Conservation (phyloP, 805 yeast species). For the Candida pseudoglaebosa region DNA sequence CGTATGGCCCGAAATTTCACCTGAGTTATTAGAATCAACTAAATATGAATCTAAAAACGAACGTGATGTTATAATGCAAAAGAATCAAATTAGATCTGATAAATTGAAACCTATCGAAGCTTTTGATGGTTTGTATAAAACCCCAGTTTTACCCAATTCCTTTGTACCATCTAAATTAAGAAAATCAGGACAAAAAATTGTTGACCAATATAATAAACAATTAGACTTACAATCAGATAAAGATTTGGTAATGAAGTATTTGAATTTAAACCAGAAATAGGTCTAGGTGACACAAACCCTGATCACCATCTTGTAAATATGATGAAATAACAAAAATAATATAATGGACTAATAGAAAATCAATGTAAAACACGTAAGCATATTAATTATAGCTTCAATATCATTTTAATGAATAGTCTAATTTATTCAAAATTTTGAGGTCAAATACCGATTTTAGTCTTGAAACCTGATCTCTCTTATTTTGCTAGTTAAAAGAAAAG, state of each 20-base stretch:
- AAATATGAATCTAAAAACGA: slow-evolving; percentile 44
- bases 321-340: background rate
- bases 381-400: no score
- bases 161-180: slow-evolving; percentile 29
- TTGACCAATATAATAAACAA: slow-evolving; percentile 16
- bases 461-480: no score
- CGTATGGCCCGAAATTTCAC: slow-evolving; percentile 76
- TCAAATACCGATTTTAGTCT: no score
- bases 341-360: background rate
- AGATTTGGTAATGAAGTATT: slow-evolving; percentile 25
- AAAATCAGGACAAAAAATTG: slow-evolving; percentile 19
- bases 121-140: slow-evolving; percentile 65
- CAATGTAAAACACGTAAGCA: no score
- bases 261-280: slow-evolving; percentile 16
- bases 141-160: slow-evolving; percentile 37
- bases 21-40: slow-evolving; percentile 29
- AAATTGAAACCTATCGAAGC: slow-evolving; percentile 61
- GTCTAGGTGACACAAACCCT: background rate
- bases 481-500: no score
- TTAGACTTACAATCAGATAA: slow-evolving; percentile 24
- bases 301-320: slow-evolving; percentile 1
- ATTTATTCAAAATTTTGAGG: no score
- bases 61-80: slow-evolving; percentile 45
- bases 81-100: slow-evolving; percentile 59
- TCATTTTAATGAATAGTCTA: no score